Percentiles rank a stretch among this genome's conserved stretches.
Evolutionary conservation across 768 basidiomycete species (phyloP).

Genomic region (Hypsizygus marmoreus): DNA sequence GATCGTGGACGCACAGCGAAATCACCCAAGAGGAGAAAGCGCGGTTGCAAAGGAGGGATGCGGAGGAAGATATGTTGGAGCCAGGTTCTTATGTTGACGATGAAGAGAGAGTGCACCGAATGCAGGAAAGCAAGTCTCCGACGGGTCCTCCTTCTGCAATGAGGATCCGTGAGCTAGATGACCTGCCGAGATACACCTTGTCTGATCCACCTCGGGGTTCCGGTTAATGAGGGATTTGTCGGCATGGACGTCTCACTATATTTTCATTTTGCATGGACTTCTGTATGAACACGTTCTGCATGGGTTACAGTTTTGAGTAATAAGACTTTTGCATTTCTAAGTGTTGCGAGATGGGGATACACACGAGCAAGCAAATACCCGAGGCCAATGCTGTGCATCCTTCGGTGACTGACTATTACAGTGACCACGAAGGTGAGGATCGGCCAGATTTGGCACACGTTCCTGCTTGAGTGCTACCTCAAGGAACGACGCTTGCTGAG

Average conservation of each 20-base stretch:
- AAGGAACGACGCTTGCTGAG: neutral
- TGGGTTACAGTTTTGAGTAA: too few species aligned
- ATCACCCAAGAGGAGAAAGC: constrained; percentile 36
- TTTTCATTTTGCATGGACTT: neutral
- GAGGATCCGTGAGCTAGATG: constrained; percentile 8
- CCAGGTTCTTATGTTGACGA: constrained; percentile 4
- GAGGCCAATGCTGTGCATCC: too few species aligned
- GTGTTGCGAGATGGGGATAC: constrained; percentile 11
- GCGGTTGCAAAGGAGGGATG: constrained; percentile 20
- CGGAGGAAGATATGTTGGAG: constrained; percentile 10
- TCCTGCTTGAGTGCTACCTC: too few species aligned
- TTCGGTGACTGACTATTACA: too few species aligned
- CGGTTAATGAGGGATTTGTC: neutral
- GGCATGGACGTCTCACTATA: neutral
- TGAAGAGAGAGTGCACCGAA: constrained; percentile 14
- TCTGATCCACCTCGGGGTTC: constrained; percentile 3
- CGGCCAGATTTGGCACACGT: too few species aligned
- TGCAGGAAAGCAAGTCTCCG: constrained; percentile 12
- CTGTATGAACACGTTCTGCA: too few species aligned
- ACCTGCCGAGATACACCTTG: constrained; percentile 20
- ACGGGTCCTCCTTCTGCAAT: constrained; percentile 8
- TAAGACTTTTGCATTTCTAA: too few species aligned
- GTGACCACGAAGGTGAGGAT: too few species aligned
- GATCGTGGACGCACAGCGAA: constrained; percentile 35
- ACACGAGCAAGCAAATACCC: constrained; percentile 14